Conservation (phyloP, 2,329 filamentous ascomycete species). For the Pseudogymnoascus sp. region DNA sequence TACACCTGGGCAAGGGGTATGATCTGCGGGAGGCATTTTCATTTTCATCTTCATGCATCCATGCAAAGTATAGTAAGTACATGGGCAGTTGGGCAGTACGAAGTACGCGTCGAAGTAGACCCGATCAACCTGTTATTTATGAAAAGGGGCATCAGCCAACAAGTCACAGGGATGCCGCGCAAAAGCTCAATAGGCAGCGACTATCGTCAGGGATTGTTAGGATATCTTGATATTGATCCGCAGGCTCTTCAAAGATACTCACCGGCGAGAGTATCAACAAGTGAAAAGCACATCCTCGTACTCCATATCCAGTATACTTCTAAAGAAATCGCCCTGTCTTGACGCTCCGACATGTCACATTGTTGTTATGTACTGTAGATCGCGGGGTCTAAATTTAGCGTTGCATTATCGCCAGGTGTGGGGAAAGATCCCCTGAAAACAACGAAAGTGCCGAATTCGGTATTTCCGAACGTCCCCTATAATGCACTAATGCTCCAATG, state of each 20-base stretch:
- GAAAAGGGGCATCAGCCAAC: not conserved
- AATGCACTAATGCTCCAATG: conserved; percentile 3
- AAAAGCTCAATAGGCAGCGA: not conserved
- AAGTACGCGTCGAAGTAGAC: not conserved
- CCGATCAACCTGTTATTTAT: not conserved
- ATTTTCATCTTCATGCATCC: conserved; percentile 5
- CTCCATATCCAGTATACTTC: not conserved
- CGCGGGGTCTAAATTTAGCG: conserved; percentile 8
- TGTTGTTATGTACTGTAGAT: conserved; percentile 3
- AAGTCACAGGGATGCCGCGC: not conserved
- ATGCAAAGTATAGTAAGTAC: not conserved
- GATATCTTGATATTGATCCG: not conserved
- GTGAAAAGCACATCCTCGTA: not conserved
- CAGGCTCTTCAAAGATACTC: not conserved
- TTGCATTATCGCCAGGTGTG: conserved; percentile 7
- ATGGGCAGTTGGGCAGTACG: not conserved
- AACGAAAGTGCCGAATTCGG: conserved; percentile 4
- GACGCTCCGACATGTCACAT: conserved; percentile 3
- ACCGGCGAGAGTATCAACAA: not conserved
- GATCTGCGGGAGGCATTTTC: conserved; percentile 4
- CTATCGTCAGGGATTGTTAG: not conserved
- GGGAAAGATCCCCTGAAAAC: conserved; percentile 8
- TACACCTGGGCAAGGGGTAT: not conserved
- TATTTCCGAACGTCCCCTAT: not conserved
- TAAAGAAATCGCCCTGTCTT: conserved; percentile 3